Evolutionary conservation across 257 asterid species (phyloP).

Genomic region (Solanum tarapatanum): DNA sequence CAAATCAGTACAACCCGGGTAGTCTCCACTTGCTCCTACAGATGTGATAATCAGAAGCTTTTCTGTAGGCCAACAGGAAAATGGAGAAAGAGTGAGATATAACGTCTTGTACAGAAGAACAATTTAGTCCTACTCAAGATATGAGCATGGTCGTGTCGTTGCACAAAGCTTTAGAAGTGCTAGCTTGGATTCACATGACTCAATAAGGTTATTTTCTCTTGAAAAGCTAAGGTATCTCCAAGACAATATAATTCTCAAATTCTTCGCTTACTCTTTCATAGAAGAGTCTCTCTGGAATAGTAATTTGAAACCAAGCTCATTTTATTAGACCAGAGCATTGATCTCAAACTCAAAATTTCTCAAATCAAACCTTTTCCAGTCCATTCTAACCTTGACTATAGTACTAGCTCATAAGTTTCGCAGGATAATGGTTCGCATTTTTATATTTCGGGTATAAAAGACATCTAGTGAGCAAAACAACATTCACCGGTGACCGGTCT

Average conservation of each 20-base stretch:
- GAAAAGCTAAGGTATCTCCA: not conserved
- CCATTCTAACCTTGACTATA: not conserved
- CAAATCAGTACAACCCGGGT: constrained; percentile 67
- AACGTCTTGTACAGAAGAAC: not conserved
- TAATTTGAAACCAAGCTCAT: not conserved
- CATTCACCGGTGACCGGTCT: not conserved
- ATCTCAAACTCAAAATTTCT: not conserved
- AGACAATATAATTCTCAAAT: not conserved
- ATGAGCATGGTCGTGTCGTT: not conserved
- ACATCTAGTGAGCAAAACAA: not conserved
- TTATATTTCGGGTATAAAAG: not conserved
- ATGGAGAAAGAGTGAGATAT: not conserved
- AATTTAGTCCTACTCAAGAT: not conserved
- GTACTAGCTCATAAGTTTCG: not conserved
- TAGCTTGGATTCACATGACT: not conserved
- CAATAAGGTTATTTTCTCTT: not conserved
- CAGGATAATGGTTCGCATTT: not conserved
- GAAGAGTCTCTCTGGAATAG: not conserved
- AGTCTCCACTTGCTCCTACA: constrained; percentile 82
- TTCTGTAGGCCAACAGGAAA: not conserved
- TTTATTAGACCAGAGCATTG: not conserved
- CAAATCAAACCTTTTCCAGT: not conserved
- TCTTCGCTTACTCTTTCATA: not conserved
- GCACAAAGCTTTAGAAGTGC: not conserved
- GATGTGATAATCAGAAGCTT: constrained; percentile 38